These are phyloP conservation scores for Golubevia sp. DNA, from an alignment of 1,284 basidiomycete genomes.

Conservation along the genomic window DNA sequence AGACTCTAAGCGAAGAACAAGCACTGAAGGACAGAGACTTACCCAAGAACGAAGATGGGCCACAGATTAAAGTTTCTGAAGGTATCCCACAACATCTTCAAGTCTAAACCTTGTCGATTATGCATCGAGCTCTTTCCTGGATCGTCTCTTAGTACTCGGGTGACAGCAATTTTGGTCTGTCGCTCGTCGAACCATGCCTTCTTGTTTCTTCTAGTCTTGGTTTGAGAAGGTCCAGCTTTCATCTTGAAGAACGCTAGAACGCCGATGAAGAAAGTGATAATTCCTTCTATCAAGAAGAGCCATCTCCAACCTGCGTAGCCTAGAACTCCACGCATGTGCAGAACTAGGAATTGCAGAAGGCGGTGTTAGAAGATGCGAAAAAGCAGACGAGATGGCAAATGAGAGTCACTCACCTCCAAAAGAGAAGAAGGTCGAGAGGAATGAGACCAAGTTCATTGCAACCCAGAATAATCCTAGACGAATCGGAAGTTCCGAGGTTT, in stretches of 20 bases:
- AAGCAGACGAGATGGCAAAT: neutral
- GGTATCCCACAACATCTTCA: constrained; percentile 68
- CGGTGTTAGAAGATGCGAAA: neutral
- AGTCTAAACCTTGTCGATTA: constrained; percentile 73
- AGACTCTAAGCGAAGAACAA: too few relatives aligned
- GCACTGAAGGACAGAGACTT: too few relatives aligned
- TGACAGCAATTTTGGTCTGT: constrained; percentile 67
- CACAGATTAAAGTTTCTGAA: constrained; percentile 73
- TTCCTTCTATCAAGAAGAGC: constrained; percentile 54
- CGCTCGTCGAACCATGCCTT: constrained; percentile 71
- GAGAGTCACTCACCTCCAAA: too few relatives aligned
- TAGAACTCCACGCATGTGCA: constrained; percentile 69
- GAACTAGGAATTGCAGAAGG: too few relatives aligned
- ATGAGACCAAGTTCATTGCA: constrained; percentile 66
- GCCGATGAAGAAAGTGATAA: constrained; percentile 65
- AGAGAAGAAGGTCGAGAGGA: constrained; percentile 70
- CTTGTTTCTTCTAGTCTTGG: constrained; percentile 68
- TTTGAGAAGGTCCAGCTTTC: constrained; percentile 73
- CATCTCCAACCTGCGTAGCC: constrained; percentile 67
- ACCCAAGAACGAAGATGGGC: constrained; percentile 71
- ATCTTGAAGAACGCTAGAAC: constrained; percentile 72
- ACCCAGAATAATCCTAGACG: constrained; percentile 74
- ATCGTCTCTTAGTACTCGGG: constrained; percentile 73
- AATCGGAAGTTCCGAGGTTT: constrained; percentile 66
- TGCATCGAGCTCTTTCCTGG: constrained; percentile 74